Evolutionary conservation across 164 flowering plant species (phyloP), one percentile per base, ranked within the genome.

Genomic region (Vitis rotundifolia): DNA sequence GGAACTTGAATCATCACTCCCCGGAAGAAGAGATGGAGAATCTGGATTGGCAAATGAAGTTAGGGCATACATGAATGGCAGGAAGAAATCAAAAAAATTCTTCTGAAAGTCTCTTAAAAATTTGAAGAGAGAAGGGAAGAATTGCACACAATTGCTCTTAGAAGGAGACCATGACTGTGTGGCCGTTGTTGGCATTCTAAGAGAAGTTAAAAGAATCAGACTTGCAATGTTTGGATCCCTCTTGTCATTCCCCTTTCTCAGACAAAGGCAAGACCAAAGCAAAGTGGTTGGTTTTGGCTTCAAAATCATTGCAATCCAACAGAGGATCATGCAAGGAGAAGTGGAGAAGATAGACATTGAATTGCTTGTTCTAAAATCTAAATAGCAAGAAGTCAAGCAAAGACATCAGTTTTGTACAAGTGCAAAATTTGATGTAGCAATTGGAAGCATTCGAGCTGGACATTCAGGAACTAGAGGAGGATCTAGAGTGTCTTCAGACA

Each of bases 381-480:
- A 31, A 10, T 15, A 31, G 52, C 10, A 13, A 63, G 11, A 78
- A 72, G 53, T 19, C 56, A 8, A 56, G 64, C 68, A 70, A 51
- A 64, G 19, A 62, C 31, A 61, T 60, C 29, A 74, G 66, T 48
- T 49, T 47, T 2, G 49, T 1, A 8, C 61, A 74, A 12, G 60
- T 74, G 26, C 54, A 75, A 48, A 66, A 61, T 68, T 29, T 65
- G 51, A 69, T 52, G 58, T 66, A 68, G 29, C 49, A 18, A 15
- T 28, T 81, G 63, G 74, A 64, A 9, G 59, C 49, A 58, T 26
- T 79, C 2, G 81, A 79, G 64, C 65, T 58, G 51, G 67, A 59
- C 66, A 59, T 77, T 28, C 70, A 74, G 8, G 80, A 71, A 37
- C 18, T 74, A 1, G 86, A 79, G 61, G 77, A 73, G 9, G 83